Evolutionary conservation across 768 basidiomycete genomes (phyloP).

Genomic region (Boletus fagicola): DNA sequence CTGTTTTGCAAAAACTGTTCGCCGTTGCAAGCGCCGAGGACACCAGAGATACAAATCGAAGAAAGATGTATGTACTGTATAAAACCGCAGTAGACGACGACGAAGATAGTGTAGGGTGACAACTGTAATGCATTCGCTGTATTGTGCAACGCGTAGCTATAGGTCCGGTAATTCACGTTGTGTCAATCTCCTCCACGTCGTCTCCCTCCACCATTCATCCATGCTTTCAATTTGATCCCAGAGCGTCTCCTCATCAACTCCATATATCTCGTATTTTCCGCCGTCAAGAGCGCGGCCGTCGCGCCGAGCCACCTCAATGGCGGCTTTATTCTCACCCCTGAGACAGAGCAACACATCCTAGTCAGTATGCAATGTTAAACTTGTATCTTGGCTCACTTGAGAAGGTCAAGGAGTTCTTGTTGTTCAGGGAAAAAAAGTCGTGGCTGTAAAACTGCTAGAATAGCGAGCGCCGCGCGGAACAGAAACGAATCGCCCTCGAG

Average conservation of each 20-base stretch:
- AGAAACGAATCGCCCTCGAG: conserved; percentile 90
- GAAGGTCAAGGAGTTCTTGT: conserved; percentile 72
- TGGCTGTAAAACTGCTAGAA: conserved; percentile 79
- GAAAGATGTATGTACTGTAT: conserved; percentile 83
- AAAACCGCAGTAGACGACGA: conserved; percentile 56
- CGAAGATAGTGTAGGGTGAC: conserved; percentile 30
- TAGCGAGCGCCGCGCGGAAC: conserved; percentile 79
- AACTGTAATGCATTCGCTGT: neutral
- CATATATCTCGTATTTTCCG: conserved; percentile 84
- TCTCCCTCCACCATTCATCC: conserved; percentile 93
- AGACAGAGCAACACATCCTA: neutral
- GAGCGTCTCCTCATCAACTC: conserved; percentile 78
- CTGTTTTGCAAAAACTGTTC: conserved; percentile 64
- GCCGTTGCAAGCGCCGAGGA: conserved; percentile 69
- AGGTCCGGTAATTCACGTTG: conserved; percentile 84
- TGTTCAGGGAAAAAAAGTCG: conserved; percentile 87
- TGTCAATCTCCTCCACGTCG: conserved; percentile 81
- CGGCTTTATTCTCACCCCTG: conserved; percentile 82
- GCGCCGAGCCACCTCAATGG: conserved; percentile 77
- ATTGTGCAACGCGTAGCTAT: conserved; percentile 11
- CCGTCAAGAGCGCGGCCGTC: conserved; percentile 61
- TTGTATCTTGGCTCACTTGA: conserved; percentile 49
- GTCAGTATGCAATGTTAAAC: conserved; percentile 14
- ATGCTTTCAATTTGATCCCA: conserved; percentile 81
- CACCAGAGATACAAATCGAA: conserved; percentile 74